phyloP scores from a whole-genome alignment of 2,329 filamentous ascomycete genomes.

The Epichloe elymi region DNA sequence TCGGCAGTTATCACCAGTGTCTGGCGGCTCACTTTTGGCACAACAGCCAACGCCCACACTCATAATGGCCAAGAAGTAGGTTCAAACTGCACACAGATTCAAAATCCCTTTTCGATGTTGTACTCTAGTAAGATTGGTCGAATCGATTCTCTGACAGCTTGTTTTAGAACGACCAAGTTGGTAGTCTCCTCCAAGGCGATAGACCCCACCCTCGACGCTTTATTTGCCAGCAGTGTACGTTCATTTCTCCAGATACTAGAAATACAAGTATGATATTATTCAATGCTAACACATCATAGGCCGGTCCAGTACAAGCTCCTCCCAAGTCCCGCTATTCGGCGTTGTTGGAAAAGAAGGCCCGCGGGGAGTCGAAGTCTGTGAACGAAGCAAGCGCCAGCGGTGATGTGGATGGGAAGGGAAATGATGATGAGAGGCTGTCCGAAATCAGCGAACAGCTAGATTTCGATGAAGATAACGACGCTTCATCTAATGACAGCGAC shows the following conservation, averaged over 20 bases:
- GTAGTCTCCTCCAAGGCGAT: constrained; percentile 39
- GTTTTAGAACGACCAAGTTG: constrained; percentile 20
- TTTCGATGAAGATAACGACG: constrained; percentile 15
- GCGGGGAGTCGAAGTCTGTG: constrained; percentile 10
- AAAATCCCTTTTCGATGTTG: neutral
- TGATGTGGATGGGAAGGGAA: constrained; percentile 12
- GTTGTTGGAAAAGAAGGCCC: constrained; percentile 20
- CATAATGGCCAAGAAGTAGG: constrained; percentile 14
- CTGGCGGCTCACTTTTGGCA: neutral
- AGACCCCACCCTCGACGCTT: constrained; percentile 55
- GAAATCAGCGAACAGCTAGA: constrained; percentile 14
- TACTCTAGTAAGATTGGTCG: constrained; percentile 1
- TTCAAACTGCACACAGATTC: constrained; percentile 1
- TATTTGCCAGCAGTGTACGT: constrained; percentile 63
- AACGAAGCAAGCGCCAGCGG: constrained; percentile 13
- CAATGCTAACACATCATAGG: constrained; percentile 18
- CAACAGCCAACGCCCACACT: neutral
- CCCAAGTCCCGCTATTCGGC: constrained; percentile 31
- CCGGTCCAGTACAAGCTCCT: constrained; percentile 36
- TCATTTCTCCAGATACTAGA: neutral
- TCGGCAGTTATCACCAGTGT: neutral
- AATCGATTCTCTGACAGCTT: constrained; percentile 16
- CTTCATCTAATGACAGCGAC: constrained; percentile 10
- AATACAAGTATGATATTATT: neutral
- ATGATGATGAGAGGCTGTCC: constrained; percentile 19